A percentile compares a stretch with the other conserved stretches of the same genome.
These are phyloP conservation scores for Melaleuca alternifolia DNA, from an alignment of 345 rosid species.

Conservation along the genomic window DNA sequence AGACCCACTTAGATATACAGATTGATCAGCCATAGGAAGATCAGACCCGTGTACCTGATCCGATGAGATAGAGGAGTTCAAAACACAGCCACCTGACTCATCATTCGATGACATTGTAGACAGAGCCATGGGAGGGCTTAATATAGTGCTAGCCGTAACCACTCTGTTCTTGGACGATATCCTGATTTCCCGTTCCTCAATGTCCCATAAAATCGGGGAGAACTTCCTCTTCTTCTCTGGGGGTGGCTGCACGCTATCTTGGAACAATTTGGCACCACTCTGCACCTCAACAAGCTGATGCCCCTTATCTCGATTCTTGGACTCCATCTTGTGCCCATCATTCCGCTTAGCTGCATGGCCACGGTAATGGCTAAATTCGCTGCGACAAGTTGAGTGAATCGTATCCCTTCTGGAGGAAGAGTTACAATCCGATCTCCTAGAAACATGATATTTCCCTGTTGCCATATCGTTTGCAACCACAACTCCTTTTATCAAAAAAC, in stretches of 20 bases:
- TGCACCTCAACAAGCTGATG: not conserved
- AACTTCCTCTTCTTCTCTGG: constrained; percentile 55
- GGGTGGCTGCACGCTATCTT: constrained; percentile 20
- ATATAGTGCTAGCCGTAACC: not conserved
- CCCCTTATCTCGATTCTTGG: constrained; percentile 5
- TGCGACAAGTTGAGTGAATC: not conserved
- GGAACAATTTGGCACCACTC: not conserved
- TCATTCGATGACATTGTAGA: not conserved
- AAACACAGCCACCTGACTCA: constrained; percentile 7
- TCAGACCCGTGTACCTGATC: constrained; percentile 4
- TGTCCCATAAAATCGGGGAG: constrained; percentile 43
- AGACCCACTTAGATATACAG: not conserved
- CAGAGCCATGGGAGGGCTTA: not conserved
- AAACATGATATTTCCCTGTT: constrained; percentile 53
- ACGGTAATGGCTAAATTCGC: not conserved
- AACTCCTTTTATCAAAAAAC: constrained; percentile 38
- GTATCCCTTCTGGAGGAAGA: constrained; percentile 1
- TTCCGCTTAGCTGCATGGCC: not conserved
- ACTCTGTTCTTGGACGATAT: constrained; percentile 12
- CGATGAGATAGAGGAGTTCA: not conserved
- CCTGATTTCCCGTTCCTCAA: constrained; percentile 19
- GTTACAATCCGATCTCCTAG: constrained; percentile 26
- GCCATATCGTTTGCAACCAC: constrained; percentile 65
- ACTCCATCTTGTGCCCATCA: not conserved
- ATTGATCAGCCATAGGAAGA: not conserved